phyloP scores from a whole-genome alignment of 441 rosid species.

The Mallotus japonicus region DNA sequence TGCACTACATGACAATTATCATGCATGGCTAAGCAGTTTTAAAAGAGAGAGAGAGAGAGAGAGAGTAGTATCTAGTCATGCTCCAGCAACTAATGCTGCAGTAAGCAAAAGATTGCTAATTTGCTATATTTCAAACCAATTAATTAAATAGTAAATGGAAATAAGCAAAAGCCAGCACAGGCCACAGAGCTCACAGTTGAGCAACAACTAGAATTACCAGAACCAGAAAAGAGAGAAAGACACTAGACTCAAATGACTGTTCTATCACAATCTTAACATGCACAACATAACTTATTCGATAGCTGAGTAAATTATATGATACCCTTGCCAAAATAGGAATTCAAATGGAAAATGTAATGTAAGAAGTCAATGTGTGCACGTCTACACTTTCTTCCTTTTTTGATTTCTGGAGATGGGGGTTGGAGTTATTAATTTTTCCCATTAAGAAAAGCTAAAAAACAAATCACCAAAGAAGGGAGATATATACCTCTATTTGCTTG shows the following conservation, averaged over 20 bases:
- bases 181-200: not conserved
- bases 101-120: not conserved
- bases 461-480: not conserved
- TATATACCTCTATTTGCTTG: constrained; percentile 77
- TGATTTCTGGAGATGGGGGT: not conserved
- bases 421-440: not conserved
- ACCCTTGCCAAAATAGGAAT: not conserved
- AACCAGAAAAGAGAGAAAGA: not conserved
- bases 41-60: not conserved
- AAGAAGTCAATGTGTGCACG: not conserved
- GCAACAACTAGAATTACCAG: not conserved
- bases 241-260: not conserved
- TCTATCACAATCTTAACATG: not conserved
- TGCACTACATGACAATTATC: not conserved
- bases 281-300: not conserved
- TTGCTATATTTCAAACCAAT: not conserved
- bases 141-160: not conserved
- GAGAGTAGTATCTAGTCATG: not conserved
- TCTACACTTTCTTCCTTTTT: not conserved
- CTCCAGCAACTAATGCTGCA: not conserved
- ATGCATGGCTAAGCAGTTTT: not conserved
- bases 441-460: not conserved
- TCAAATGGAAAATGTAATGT: not conserved
- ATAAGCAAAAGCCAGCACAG: not conserved
- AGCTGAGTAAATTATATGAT: not conserved